Percentiles rank a stretch among this genome's conserved stretches.
Evolutionary conservation across 306 rosid genomes (phyloP).

Genomic region (Pachyrhizus erosus): DNA sequence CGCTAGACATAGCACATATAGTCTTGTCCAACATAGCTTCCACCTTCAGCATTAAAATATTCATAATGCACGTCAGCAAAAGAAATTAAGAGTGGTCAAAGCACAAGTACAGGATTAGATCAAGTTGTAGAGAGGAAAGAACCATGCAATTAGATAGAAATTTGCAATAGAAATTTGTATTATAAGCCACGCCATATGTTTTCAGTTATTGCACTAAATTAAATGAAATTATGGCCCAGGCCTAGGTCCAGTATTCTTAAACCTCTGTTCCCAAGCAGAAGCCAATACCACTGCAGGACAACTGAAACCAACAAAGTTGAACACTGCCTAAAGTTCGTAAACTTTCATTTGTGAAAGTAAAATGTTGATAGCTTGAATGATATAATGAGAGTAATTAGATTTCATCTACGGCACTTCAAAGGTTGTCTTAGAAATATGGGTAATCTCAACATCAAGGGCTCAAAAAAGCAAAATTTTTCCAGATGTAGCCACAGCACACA

Average conservation of each 20-base stretch:
- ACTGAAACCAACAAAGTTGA: slow-evolving; percentile 29
- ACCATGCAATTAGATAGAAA: slow-evolving; percentile 7
- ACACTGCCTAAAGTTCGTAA: slow-evolving; percentile 20
- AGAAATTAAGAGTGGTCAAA: background rate
- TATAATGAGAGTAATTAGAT: slow-evolving; percentile 13
- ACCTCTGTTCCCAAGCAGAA: slow-evolving; percentile 27
- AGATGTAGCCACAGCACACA: background rate
- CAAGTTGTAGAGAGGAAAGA: background rate
- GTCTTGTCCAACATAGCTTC: slow-evolving; percentile 99
- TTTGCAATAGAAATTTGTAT: background rate
- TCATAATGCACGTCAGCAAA: slow-evolving; percentile 36
- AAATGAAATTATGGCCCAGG: background rate
- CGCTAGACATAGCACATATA: slow-evolving; percentile 90
- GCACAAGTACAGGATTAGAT: slow-evolving; percentile 7
- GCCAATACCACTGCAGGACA: slow-evolving; percentile 17
- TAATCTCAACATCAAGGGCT: background rate
- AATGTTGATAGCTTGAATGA: slow-evolving; percentile 8
- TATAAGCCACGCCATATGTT: background rate
- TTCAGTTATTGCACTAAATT: slow-evolving; percentile 17
- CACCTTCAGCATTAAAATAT: slow-evolving; percentile 59
- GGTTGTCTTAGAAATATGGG: background rate
- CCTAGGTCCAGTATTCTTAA: background rate
- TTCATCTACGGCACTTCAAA: background rate
- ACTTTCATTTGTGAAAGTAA: slow-evolving; percentile 19
- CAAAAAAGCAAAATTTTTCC: background rate